These are phyloP conservation scores for Alternaria consortialis DNA, from an alignment of 2,329 filamentous ascomycete genomes.

Conservation along the genomic window DNA sequence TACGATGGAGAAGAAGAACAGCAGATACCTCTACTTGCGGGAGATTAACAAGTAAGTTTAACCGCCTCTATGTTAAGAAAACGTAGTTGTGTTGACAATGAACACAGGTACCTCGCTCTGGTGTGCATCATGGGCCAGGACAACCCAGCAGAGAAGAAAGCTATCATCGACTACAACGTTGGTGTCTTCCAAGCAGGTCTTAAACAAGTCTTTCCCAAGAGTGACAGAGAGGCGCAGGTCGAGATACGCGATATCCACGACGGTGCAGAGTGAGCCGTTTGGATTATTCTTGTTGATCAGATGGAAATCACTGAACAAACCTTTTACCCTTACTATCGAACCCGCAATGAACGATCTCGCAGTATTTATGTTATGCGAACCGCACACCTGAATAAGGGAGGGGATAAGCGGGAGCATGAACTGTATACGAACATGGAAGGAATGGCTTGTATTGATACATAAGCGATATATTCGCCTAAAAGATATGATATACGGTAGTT, in stretches of 20 bases:
- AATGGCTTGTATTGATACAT: background rate
- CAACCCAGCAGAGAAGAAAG: conserved; percentile 83
- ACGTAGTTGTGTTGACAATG: conserved; percentile 10
- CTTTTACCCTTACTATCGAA: background rate
- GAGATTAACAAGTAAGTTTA: conserved; percentile 71
- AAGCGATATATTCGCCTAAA: background rate
- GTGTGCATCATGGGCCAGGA: conserved; percentile 87
- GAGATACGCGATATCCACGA: conserved; percentile 36
- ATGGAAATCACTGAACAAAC: background rate
- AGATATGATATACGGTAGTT: background rate
- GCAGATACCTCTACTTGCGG: conserved; percentile 69
- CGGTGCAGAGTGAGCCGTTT: conserved; percentile 13
- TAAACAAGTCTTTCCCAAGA: conserved; percentile 74
- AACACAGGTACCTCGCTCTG: conserved; percentile 74
- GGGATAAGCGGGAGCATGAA: background rate
- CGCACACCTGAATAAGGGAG: background rate
- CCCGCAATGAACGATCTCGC: background rate
- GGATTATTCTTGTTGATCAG: background rate
- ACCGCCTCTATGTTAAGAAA: background rate
- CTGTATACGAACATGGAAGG: background rate
- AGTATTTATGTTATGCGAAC: background rate
- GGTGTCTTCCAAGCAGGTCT: conserved; percentile 82
- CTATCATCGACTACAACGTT: conserved; percentile 86
- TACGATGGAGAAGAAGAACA: conserved; percentile 65
- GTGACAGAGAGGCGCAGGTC: conserved; percentile 40